phyloP scores from a whole-genome alignment of 331 rosid genomes.

The Ulmus americana region DNA sequence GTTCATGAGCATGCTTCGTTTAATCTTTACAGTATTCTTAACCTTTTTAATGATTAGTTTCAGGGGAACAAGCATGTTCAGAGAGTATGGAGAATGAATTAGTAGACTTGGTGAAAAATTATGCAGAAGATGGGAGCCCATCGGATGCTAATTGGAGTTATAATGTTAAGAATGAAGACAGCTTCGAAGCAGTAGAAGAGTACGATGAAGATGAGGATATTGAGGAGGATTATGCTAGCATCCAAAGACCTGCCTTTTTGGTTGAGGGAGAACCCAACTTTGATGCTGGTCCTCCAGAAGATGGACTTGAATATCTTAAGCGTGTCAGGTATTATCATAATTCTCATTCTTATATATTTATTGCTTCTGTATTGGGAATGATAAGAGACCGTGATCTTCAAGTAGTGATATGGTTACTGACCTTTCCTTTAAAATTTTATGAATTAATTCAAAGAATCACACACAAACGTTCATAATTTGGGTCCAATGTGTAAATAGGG shows the following conservation, averaged over 20 bases:
- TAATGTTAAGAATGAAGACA: constrained; percentile 29
- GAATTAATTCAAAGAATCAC: too few species aligned
- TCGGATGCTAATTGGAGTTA: constrained; percentile 30
- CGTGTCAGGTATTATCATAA: constrained; percentile 70
- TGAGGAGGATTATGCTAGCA: constrained; percentile 65
- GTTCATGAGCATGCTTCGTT: too few species aligned
- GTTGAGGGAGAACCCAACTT: constrained; percentile 86
- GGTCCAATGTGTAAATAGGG: too few species aligned
- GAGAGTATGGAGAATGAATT: constrained; percentile 34
- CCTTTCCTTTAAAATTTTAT: too few species aligned
- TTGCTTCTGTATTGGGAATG: too few species aligned
- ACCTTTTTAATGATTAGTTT: constrained; percentile 36
- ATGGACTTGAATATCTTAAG: constrained; percentile 92
- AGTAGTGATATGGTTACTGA: too few species aligned
- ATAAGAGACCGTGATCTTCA: too few species aligned
- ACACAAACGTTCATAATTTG: too few species aligned
- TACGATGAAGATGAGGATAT: constrained; percentile 47
- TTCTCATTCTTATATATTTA: neutral
- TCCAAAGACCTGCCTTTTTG: constrained; percentile 76
- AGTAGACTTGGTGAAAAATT: constrained; percentile 27
- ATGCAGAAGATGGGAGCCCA: constrained; percentile 22
- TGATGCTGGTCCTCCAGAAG: constrained; percentile 93
- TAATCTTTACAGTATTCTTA: constrained; percentile 26
- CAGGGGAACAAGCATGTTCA: constrained; percentile 48
- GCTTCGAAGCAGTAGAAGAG: constrained; percentile 35